Evolutionary conservation across 1,284 basidiomycete genomes (phyloP).

Genomic region (Wolfiporia cocos): DNA sequence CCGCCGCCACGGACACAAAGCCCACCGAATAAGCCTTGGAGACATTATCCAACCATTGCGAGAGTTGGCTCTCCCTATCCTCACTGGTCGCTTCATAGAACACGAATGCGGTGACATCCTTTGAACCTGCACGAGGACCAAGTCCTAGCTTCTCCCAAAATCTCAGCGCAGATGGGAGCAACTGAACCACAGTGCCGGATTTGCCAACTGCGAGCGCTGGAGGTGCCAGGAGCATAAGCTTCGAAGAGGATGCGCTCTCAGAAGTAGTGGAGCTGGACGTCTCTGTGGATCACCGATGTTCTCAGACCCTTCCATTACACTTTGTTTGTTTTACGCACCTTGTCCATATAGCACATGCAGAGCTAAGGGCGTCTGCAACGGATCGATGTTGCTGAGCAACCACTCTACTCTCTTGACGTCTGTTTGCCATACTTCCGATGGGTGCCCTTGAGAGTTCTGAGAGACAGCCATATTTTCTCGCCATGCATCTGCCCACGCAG

Average conservation of each 20-base stretch:
- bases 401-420: slow-evolving; percentile 41
- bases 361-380: slow-evolving; percentile 26
- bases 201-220: slow-evolving; percentile 61
- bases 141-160: slow-evolving; percentile 84
- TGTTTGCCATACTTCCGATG: slow-evolving; percentile 43
- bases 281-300: too few relatives aligned
- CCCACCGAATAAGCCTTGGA: slow-evolving; percentile 53
- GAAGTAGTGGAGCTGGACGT: too few relatives aligned
- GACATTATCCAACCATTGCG: slow-evolving; percentile 52
- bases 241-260: too few relatives aligned
- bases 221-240: slow-evolving; percentile 39
- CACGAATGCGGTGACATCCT: slow-evolving; percentile 62
- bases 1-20: slow-evolving; percentile 3
- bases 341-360: slow-evolving; percentile 31
- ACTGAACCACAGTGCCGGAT: slow-evolving; percentile 53
- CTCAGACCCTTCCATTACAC: too few relatives aligned
- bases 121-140: slow-evolving; percentile 60
- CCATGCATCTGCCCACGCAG: slow-evolving; percentile 65
- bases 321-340: too few relatives aligned
- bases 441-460: slow-evolving; percentile 12
- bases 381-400: slow-evolving; percentile 23
- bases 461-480: slow-evolving; percentile 32
- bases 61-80: slow-evolving; percentile 38
- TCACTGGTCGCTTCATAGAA: slow-evolving; percentile 57
- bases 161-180: slow-evolving; percentile 58